Percentiles rank a stretch among this genome's conserved stretches.
Conservation (phyloP, 352 stramenopile genomes). For the Phytophthora colocasiae region DNA sequence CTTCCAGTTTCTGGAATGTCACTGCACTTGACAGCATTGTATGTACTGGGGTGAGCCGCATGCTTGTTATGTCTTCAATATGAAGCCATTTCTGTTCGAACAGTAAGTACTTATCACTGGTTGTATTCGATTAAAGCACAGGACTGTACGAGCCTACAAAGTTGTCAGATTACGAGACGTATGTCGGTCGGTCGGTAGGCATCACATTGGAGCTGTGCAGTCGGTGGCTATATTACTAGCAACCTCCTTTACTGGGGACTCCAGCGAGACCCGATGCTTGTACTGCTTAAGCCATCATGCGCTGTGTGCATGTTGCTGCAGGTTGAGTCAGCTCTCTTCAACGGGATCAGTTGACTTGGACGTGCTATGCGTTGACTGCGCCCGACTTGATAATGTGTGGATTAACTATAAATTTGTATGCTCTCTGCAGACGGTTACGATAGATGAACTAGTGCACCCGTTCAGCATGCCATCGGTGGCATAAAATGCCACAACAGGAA, state of each 20-base stretch:
- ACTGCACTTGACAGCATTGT: slow-evolving; percentile 8
- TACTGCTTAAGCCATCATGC: too few species aligned
- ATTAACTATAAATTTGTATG: too few species aligned
- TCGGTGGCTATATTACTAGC: too few species aligned
- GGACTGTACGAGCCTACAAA: too few species aligned
- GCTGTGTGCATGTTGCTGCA: not conserved
- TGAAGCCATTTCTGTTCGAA: not conserved
- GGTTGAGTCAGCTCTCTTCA: slow-evolving; percentile 5
- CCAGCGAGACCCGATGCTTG: too few species aligned
- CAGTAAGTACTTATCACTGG: not conserved
- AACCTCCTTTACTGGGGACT: too few species aligned
- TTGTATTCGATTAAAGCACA: slow-evolving; percentile 5
- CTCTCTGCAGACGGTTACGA: too few species aligned
- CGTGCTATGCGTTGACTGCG: slow-evolving; percentile 5
- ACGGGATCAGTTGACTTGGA: slow-evolving; percentile 13
- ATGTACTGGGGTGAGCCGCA: not conserved
- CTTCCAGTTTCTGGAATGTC: slow-evolving; percentile 25
- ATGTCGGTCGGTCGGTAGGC: slow-evolving; percentile 6
- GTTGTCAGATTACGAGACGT: slow-evolving; percentile 9
- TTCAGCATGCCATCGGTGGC: not conserved
- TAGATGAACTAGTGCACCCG: not conserved
- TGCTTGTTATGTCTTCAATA: slow-evolving; percentile 16
- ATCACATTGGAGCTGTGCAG: not conserved
- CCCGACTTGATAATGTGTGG: too few species aligned
- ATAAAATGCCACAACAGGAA: slow-evolving; percentile 28